Conservation (phyloP, 345 rosid genomes). For the Noccaea caerulescens region DNA sequence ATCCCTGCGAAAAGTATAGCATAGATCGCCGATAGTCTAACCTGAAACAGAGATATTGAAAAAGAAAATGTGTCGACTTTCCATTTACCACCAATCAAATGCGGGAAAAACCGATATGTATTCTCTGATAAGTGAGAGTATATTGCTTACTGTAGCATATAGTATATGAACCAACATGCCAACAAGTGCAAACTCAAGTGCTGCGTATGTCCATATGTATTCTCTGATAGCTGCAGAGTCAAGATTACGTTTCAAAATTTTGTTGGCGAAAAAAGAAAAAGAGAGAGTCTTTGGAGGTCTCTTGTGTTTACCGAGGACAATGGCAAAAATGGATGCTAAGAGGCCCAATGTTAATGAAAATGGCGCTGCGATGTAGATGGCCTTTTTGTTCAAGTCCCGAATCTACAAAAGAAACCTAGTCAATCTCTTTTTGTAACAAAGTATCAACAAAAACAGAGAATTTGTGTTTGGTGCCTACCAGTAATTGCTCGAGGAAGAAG, state of each 20-base stretch:
- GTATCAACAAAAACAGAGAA: not conserved
- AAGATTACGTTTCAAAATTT: not conserved
- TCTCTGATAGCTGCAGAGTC: constrained; percentile 78
- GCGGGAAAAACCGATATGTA: not conserved
- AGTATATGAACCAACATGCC: constrained; percentile 64
- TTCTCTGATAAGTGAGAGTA: not conserved
- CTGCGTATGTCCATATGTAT: constrained; percentile 92
- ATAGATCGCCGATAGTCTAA: constrained; percentile 61
- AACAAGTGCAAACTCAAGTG: constrained; percentile 86
- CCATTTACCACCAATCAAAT: not conserved
- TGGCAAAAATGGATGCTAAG: constrained; percentile 74
- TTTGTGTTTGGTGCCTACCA: constrained; percentile 52
- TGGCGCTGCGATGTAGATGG: constrained; percentile 78
- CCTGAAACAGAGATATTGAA: constrained; percentile 52
- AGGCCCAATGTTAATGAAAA: constrained; percentile 76
- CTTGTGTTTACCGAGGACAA: constrained; percentile 61
- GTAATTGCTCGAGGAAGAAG: constrained; percentile 94
- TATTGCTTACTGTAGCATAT: constrained; percentile 62
- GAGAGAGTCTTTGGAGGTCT: constrained; percentile 18
- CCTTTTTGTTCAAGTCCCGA: constrained; percentile 66
- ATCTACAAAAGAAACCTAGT: constrained; percentile 51
- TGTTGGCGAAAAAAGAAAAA: constrained; percentile 14
- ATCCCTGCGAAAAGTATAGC: constrained; percentile 70
- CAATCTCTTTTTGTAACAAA: not conserved
- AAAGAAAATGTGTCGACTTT: not conserved